Evolutionary conservation across 164 flowering plant genomes (phyloP), one percentile per base, ranked within the genome.

Genomic region (Kingdonia uniflora): DNA sequence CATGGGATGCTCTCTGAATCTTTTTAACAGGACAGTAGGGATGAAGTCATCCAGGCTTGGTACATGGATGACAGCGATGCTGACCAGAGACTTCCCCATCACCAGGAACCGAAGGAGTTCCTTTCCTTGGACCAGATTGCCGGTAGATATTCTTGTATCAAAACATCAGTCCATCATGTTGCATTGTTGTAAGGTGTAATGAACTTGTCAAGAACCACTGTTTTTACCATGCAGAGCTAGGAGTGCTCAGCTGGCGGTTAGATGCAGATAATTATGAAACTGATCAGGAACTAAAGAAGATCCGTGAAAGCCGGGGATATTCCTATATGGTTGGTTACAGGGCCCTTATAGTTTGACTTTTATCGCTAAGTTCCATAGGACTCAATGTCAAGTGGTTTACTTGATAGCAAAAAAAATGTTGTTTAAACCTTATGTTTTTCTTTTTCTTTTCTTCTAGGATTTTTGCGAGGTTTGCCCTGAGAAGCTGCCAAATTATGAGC

Each of bases 1-100:
- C n/a, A n/a, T n/a, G n/a, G n/a, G n/a, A n/a, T n/a, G n/a, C n/a
- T n/a, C n/a, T n/a, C n/a, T n/a, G n/a, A n/a, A n/a, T n/a, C n/a
- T n/a, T n/a, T 8, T 29, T 29, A 29, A 29, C 51, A 90, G 97
- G 97, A 87, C 80, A 64, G 66, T 10, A 69, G 87, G 62, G 94
- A 80, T 60, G 87, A 82, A 63, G 85, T 88, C 43, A 68, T 85
- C 24, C 78, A 88, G 67, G 95, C 95, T 65, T 92, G 98, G 98
- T 92, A 79, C 68, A 88, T 92, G 96, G 95, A 92, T 71, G 94
- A 92, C 23, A 82, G 87, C 53, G 65, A 80, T 59, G 96, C 79
- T 60, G 98, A 88, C 64, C 95, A 84, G 65, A 79, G 96, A 33
- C 89, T 92, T 17, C 98, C 96, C 19, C 96, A 88, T 80, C 96